Conservation (phyloP, 2,329 filamentous ascomycete genomes). For the Nigrograna mackinnonii region DNA sequence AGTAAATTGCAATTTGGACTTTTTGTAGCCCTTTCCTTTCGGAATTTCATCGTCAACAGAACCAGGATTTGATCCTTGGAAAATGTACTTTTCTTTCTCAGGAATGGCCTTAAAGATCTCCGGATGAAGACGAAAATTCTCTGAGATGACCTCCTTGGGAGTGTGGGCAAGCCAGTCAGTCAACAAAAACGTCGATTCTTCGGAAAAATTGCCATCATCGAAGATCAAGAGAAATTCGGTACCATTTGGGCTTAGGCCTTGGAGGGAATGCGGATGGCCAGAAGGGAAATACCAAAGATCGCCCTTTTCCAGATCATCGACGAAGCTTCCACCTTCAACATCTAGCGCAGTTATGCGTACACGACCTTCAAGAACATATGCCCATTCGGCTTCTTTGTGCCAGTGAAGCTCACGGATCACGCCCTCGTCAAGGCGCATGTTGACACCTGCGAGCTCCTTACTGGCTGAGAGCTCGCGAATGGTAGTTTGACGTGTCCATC, state of each 20-base stretch:
- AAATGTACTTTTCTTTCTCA: constrained; percentile 73
- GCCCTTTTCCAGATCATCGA: constrained; percentile 75
- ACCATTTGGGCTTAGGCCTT: constrained; percentile 69
- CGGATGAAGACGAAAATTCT: constrained; percentile 75
- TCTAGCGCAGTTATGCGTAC: constrained; percentile 75
- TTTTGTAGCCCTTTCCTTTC: constrained; percentile 63
- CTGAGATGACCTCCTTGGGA: constrained; percentile 69
- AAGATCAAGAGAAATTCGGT: constrained; percentile 68
- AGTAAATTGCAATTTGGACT: constrained; percentile 70
- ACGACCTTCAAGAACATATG: constrained; percentile 71
- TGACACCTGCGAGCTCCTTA: constrained; percentile 74
- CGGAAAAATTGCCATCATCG: constrained; percentile 62
- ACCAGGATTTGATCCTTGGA: constrained; percentile 68
- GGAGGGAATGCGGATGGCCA: constrained; percentile 76
- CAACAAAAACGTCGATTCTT: constrained; percentile 72
- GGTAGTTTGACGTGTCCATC: constrained; percentile 77
- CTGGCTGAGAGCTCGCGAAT: constrained; percentile 66
- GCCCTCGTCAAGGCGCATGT: constrained; percentile 75
- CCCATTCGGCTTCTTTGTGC: constrained; percentile 82
- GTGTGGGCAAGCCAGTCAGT: constrained; percentile 77
- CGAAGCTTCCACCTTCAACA: constrained; percentile 74
- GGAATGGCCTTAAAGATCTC: constrained; percentile 73
- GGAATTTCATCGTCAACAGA: constrained; percentile 69
- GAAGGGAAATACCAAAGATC: constrained; percentile 83
- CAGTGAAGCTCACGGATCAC: constrained; percentile 79